These are phyloP conservation scores for Podospora pseudoanserina DNA, from an alignment of 495 filamentous ascomycete genomes.

Conservation along the genomic window DNA sequence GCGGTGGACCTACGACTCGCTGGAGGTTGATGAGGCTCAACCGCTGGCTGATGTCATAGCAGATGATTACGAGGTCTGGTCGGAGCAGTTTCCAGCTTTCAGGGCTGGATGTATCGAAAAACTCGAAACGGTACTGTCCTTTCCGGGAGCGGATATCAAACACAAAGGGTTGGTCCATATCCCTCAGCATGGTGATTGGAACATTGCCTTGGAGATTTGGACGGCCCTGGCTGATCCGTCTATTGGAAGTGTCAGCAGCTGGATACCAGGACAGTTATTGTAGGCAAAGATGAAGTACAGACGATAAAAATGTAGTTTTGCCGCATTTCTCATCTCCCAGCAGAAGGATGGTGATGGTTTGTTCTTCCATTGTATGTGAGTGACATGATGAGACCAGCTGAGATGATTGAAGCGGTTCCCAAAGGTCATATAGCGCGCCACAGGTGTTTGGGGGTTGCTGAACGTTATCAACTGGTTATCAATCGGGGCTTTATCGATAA, in stretches of 20 bases:
- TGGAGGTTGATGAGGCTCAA: conserved; percentile 60
- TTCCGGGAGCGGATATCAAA: conserved; percentile 64
- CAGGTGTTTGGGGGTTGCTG: neutral
- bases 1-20: conserved; percentile 44
- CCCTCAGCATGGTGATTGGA: conserved; percentile 57
- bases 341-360: conserved; percentile 65
- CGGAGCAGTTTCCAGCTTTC: conserved; percentile 68
- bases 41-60: conserved; percentile 74
- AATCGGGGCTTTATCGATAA: conserved; percentile 7
- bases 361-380: conserved; percentile 35
- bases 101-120: conserved; percentile 75
- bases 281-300: conserved; percentile 9
- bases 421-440: neutral
- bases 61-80: conserved; percentile 72
- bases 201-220: conserved; percentile 32
- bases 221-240: conserved; percentile 48
- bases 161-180: conserved; percentile 78
- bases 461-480: neutral
- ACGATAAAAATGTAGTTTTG: conserved; percentile 89
- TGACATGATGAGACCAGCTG: conserved; percentile 2
- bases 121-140: conserved; percentile 65
- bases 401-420: neutral
- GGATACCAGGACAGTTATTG: neutral
- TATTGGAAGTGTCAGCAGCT: conserved; percentile 25
- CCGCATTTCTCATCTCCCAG: conserved; percentile 78